phyloP scores from a whole-genome alignment of 257 asterid species.

The Nicotiana noctiflora region DNA sequence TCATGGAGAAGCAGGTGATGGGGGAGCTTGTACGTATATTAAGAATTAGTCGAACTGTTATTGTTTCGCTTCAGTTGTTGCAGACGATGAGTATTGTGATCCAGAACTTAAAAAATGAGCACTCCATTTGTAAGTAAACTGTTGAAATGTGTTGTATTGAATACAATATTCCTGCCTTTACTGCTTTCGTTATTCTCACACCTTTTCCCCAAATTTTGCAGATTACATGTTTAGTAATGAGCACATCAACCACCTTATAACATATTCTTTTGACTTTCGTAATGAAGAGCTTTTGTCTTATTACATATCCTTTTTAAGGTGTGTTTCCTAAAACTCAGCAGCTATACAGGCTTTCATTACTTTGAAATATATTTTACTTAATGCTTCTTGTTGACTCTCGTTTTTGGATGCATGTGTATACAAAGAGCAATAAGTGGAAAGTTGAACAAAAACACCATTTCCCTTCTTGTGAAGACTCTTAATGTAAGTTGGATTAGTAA shows the following conservation, averaged over 20 bases:
- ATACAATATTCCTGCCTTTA: slow-evolving; percentile 3
- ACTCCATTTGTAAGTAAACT: slow-evolving; percentile 76
- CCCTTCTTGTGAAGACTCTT: slow-evolving; percentile 75
- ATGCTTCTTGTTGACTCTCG: slow-evolving; percentile 20
- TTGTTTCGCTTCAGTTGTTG: slow-evolving; percentile 82
- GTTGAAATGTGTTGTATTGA: not conserved
- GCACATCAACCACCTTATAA: slow-evolving; percentile 80
- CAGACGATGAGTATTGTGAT: slow-evolving; percentile 98
- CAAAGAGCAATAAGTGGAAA: slow-evolving; percentile 95
- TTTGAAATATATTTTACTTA: not conserved
- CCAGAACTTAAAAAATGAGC: slow-evolving; percentile 85
- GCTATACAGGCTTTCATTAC: slow-evolving; percentile 1
- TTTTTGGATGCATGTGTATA: slow-evolving; percentile 13
- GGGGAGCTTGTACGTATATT: slow-evolving; percentile 89
- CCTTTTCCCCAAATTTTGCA: slow-evolving; percentile 39
- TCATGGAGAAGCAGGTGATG: slow-evolving; percentile 99
- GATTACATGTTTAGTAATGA: slow-evolving; percentile 98
- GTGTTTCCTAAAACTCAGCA: slow-evolving; percentile 19
- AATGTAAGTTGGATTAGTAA: slow-evolving; percentile 45
- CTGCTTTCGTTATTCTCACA: slow-evolving; percentile 23
- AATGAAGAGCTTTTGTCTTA: slow-evolving; percentile 94
- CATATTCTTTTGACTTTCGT: slow-evolving; percentile 85
- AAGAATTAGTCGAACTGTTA: slow-evolving; percentile 52
- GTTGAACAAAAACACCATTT: slow-evolving; percentile 87
- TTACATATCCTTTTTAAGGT: slow-evolving; percentile 96